phyloP scores from a whole-genome alignment of 345 rosid species.

The Eucalyptus paniculata region DNA sequence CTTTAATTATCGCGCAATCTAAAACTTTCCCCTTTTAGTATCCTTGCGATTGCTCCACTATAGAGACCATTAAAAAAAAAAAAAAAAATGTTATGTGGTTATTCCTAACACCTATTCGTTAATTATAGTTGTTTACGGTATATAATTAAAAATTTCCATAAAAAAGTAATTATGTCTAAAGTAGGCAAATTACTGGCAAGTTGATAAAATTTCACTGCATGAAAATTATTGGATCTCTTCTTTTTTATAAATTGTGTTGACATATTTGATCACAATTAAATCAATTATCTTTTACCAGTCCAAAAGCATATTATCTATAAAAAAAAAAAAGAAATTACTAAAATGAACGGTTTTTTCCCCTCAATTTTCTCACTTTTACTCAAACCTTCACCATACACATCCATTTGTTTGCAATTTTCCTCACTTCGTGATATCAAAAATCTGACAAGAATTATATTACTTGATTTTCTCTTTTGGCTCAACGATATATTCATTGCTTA shows the following conservation, averaged over 20 bases:
- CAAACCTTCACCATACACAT: background rate
- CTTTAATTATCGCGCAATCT: too few species aligned
- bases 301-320: background rate
- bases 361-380: background rate
- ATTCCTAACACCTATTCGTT: too few species aligned
- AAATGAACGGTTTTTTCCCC: background rate
- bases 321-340: background rate
- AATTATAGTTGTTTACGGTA: background rate
- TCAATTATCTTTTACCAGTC: background rate
- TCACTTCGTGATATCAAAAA: background rate
- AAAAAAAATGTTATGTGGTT: too few species aligned
- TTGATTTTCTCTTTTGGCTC: background rate
- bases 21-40: too few species aligned
- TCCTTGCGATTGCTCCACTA: too few species aligned
- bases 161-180: background rate
- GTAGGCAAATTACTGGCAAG: background rate
- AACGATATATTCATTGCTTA: accelerated
- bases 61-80: too few species aligned
- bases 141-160: background rate
- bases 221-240: background rate
- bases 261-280: background rate
- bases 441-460: too few species aligned
- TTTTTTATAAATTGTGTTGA: background rate
- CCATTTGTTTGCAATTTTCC: background rate
- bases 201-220: background rate